Percentiles rank a stretch among this genome's conserved stretches.
Conservation (phyloP, 176 grass and related monocot species). For the Hsuehochloa calcarea region DNA sequence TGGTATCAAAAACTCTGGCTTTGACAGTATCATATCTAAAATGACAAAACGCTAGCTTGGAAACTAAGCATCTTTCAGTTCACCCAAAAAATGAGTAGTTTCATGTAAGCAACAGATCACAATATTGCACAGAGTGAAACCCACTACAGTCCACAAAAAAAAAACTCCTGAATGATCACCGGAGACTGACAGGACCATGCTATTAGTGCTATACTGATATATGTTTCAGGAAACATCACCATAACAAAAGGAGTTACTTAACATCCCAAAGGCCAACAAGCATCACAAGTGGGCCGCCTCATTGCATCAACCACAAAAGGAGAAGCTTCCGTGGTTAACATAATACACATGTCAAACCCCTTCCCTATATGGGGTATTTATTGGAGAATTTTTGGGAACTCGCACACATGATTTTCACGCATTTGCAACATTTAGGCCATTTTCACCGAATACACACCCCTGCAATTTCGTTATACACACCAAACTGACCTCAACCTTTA, state of each 20-base stretch:
- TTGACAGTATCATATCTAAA: not conserved
- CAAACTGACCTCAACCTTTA: not conserved
- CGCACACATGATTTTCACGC: too few species aligned
- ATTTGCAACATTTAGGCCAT: too few species aligned
- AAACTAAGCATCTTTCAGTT: not conserved
- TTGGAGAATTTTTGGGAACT: too few species aligned
- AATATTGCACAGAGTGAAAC: not conserved
- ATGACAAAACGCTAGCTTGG: slow-evolving; percentile 12
- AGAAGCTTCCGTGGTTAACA: not conserved
- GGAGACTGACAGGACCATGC: not conserved
- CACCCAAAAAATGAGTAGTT: not conserved
- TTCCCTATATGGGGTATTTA: too few species aligned
- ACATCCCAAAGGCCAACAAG: not conserved
- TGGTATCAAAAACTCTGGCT: slow-evolving; percentile 4
- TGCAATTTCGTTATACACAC: not conserved
- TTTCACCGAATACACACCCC: too few species aligned
- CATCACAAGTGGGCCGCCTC: not conserved
- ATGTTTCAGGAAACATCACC: slow-evolving; percentile 4
- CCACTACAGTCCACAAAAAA: not conserved
- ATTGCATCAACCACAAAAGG: not conserved
- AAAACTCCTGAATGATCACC: not conserved
- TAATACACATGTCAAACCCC: not conserved
- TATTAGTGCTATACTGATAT: not conserved
- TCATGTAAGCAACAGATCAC: not conserved
- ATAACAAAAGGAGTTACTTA: not conserved